Evolutionary conservation across 345 rosid species (phyloP), one percentile per base, ranked within the genome.

Genomic region (Aquilaria sinensis): DNA sequence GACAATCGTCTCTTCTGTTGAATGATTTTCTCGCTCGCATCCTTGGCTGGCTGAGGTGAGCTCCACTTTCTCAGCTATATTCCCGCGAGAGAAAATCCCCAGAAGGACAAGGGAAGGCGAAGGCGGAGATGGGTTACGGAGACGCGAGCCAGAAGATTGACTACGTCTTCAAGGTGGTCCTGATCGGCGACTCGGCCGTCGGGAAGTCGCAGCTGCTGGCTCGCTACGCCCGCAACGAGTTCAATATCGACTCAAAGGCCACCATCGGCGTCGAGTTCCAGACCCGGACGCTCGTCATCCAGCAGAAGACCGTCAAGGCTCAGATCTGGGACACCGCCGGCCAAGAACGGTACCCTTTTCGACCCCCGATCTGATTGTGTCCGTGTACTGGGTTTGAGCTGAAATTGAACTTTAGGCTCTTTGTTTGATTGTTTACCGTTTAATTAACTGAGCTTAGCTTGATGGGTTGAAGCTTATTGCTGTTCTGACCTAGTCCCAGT

Each of bases 131-230:
- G 68, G 29, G 75, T 5, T 37, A 37, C 43, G 43, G 71, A 32
- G 79, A 75, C 60, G 68, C 70, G 53, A 70, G 65, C 63, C 79
- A 74, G 68, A 78, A 72, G 75, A 75, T 78, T 61, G 83, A 78
- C 65, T 78, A 78, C 33, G 83, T 78, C 9, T 78, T 78, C 70
- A 78, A 78, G 67, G 75, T 72, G 68, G 83, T 78, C 69, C 59
- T 75, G 61, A 78, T 78, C 5, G 83, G 83, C 16, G 80, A 64
- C 59, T 64, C 67, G 3, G 67, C 67, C 0, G 59, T 55, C 6
- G 59, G 67, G 46, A 63, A 63, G 75, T 78, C 82, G 7, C 82
- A 78, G 64, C 76, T 78, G 65, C 78, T 78, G 4, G 73, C 79
- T 29, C 74, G 82, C 53, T 78, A 75, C 48, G 69, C 79, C 1